Percentiles rank a stretch among this genome's conserved stretches.
Conservation (phyloP, 2,329 filamentous ascomycete species). For the Talaromyces sp. region DNA sequence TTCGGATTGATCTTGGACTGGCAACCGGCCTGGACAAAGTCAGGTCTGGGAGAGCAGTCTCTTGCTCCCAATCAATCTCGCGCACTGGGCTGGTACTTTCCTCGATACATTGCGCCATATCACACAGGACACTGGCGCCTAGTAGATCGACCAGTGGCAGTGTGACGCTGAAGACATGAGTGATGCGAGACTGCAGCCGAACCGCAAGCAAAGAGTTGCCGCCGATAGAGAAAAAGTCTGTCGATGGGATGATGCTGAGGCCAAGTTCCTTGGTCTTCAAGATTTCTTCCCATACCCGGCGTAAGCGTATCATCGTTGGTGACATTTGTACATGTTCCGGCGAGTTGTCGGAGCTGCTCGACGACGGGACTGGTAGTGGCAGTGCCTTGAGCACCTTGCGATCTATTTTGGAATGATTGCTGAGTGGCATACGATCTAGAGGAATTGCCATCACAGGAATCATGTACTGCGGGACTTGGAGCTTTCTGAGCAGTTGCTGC, state of each 20-base stretch:
- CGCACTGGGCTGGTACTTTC: background rate
- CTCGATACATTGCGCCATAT: background rate
- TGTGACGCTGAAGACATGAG: constrained; percentile 19
- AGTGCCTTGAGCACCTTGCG: constrained; percentile 21
- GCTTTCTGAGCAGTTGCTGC: constrained; percentile 25
- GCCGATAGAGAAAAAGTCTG: constrained; percentile 35
- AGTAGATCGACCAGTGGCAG: constrained; percentile 18
- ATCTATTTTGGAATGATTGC: constrained; percentile 30
- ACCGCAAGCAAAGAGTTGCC: constrained; percentile 33
- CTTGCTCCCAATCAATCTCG: background rate
- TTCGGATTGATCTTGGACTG: background rate
- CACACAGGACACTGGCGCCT: background rate
- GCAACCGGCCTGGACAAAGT: background rate
- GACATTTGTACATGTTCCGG: background rate
- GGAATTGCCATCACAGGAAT: constrained; percentile 30
- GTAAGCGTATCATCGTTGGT: background rate
- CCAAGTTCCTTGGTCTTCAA: background rate
- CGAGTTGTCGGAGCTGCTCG: background rate
- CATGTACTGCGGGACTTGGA: constrained; percentile 39
- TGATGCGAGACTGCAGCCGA: background rate
- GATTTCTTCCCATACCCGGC: background rate
- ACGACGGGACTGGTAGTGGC: constrained; percentile 22
- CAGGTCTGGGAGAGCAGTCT: background rate
- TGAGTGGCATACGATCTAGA: constrained; percentile 28
- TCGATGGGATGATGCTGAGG: background rate